Base-by-base conservation (phyloP, 2,329 filamentous ascomycete genomes). In the Purpureocillium lavendulum region DNA sequence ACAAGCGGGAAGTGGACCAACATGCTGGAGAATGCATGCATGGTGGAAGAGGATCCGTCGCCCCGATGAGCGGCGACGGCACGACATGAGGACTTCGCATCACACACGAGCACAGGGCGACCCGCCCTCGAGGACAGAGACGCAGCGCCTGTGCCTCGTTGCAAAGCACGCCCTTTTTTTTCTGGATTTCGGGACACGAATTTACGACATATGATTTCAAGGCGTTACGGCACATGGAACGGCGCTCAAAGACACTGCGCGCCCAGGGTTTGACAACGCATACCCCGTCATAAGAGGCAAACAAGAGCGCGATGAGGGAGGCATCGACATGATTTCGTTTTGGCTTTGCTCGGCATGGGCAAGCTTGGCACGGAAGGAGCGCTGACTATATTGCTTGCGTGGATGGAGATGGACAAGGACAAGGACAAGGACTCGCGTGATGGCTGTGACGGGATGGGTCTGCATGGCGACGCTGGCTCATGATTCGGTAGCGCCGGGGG, bases 1-100 rank as follows among this genome's bases (percentile, higher is more conserved):
- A 90, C 87, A 1, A 96, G 88, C 61, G 92, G 92, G 26, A 97
- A 97, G 63, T 98, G 92, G 92, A 98, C 92, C 11, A 97, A 97
- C 62, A 89, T 95, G 74, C 71, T 98, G 28, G 92, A 98, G 60
- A 94, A 87, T 57, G 87, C 89, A 5, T 98, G 92, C 65, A 94
- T 97, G 87, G 80, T 89, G 60, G 89, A 83, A 40, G 73, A 94
- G 57, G 88, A 95, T 32, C 51, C 57, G 31, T 52, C 56, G 30
- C 54, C 57, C 26, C 52, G 56, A 39, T 61, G 50, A 56, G n/a
- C 30, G 24, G 12, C 17, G 7, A 34, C 7, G 32, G 34, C 32
- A 15, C 15, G 7, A 5, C 18, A 5, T 15, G 13, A 17, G 18
- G 18, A 11, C 13, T 34, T 34, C 32, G 15, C 21, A 26, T 26